Percentiles rank a stretch among this genome's conserved stretches.
phyloP scores from a whole-genome alignment of 2,329 filamentous ascomycete genomes.

The Phialophora expanda region DNA sequence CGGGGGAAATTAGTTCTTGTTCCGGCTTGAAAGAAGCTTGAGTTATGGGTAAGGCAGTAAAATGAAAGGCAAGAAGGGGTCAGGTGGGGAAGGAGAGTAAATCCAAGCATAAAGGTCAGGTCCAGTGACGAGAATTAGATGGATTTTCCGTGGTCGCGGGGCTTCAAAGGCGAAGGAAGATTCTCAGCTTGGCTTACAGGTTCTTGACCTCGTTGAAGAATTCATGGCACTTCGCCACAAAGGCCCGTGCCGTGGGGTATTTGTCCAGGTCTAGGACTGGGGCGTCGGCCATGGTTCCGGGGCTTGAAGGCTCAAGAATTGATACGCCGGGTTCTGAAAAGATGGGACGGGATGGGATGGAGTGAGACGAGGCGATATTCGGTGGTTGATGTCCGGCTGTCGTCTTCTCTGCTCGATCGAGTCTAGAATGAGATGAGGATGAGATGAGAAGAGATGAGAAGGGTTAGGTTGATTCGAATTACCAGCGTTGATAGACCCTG shows the following conservation, averaged over 20 bases:
- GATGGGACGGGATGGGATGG: neutral
- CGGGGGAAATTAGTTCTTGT: constrained; percentile 2
- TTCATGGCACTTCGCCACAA: constrained; percentile 31
- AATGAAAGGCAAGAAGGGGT: no score
- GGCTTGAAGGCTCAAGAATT: neutral
- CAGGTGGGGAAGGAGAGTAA: no score
- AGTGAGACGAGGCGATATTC: neutral
- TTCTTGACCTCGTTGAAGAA: constrained; percentile 44
- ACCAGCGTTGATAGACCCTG: no score
- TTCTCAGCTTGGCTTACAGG: constrained; percentile 37
- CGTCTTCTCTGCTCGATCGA: neutral
- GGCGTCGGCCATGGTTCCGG: constrained; percentile 22
- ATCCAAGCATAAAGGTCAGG: no score
- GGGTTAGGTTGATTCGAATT: no score
- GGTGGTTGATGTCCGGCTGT: no score
- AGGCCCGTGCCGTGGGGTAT: constrained; percentile 31
- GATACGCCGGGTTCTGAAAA: neutral
- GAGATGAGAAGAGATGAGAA: neutral
- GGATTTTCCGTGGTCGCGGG: no score
- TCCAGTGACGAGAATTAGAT: no score
- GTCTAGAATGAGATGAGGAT: neutral
- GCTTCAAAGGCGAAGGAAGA: no score
- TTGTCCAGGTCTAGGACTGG: constrained; percentile 30
- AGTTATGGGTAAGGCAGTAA: no score
- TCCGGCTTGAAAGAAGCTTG: no score